Percentiles rank a stretch among this genome's conserved stretches.
Conservation (phyloP, 306 rosid species). For the Sindora glabra region DNA sequence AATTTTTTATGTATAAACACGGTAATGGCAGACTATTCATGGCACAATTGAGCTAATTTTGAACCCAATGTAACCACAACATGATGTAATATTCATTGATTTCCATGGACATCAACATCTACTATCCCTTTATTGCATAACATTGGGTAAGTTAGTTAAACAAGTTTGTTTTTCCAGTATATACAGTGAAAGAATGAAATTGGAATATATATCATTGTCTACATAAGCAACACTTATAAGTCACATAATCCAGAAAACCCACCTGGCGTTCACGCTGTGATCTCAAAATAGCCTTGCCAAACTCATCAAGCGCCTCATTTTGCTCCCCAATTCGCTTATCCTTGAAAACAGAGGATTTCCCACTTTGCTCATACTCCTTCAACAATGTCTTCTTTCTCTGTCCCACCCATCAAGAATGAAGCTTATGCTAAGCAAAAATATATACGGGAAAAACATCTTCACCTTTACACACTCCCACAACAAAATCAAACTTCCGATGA, state of each 20-base stretch:
- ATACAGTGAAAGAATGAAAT: background rate
- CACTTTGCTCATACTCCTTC: conserved; percentile 68
- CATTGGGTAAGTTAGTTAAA: too few relatives aligned
- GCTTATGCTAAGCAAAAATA: background rate
- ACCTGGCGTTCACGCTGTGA: conserved; percentile 82
- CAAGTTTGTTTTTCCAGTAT: too few relatives aligned
- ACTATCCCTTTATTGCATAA: background rate
- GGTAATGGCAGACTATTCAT: background rate
- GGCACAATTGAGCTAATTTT: background rate
- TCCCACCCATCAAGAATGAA: background rate
- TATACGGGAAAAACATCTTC: background rate
- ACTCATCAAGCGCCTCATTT: conserved; percentile 59
- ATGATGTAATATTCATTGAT: too few relatives aligned
- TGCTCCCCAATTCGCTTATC: conserved; percentile 83
- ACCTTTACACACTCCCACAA: too few relatives aligned
- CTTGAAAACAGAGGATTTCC: conserved; percentile 50
- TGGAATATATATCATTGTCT: background rate
- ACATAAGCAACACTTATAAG: background rate
- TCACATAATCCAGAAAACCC: background rate
- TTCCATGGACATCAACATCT: background rate
- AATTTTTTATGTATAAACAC: background rate
- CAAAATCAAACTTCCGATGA: background rate
- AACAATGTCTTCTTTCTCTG: conserved; percentile 78
- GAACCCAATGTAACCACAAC: too few relatives aligned
- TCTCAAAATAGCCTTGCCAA: conserved; percentile 74